Evolutionary conservation across 331 rosid genomes (phyloP), one percentile per base, ranked within the genome.

Genomic region (Ulmus americana): DNA sequence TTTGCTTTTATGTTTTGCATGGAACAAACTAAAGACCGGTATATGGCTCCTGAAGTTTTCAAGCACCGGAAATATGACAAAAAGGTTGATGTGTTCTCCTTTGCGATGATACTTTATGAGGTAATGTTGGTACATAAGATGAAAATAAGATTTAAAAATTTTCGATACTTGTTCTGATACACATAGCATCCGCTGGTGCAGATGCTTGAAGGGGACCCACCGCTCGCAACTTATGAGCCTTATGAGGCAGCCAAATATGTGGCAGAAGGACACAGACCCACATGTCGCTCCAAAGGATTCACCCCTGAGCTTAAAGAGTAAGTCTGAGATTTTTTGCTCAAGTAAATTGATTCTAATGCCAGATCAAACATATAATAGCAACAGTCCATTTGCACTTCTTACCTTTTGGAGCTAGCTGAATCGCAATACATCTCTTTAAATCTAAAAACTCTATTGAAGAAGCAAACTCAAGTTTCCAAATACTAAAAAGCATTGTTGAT

Each of bases 41-140:
- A 94, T 76, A 94, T 94, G 97, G 99, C 99, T 76, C 99, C 99
- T 10, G 99, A 94, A 87, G 99, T 94, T 79, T 94, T 94, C 77
- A 94, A 73, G 81, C 99, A 94, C 77, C 79, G 95, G 73, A 83
- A 70, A 74, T 94, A 94, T 65, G 99, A 94, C 70, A 94, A 90
- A 79, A 94, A 90, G 83, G 97, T 94, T 47, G 99, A 94, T 40
- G 99, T 94, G 70, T 94, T 90, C 88, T 94, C 99, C 48, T 94
- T 94, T 44, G 97, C 95, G 16, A 90, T 94, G 99, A 94, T 94
- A 80, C 72, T 94, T 59, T 90, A 90, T 6, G 99, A 94, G 99
- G 99, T 94, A 90, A 81, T 71, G 59, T 67, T 67, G 58, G 35
- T 58, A 20, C 69, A 45, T 43, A 49, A 40, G 11, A 8, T 61